Conservation (phyloP, 2,329 filamentous ascomycete genomes). For the Spiromastix sp. region DNA sequence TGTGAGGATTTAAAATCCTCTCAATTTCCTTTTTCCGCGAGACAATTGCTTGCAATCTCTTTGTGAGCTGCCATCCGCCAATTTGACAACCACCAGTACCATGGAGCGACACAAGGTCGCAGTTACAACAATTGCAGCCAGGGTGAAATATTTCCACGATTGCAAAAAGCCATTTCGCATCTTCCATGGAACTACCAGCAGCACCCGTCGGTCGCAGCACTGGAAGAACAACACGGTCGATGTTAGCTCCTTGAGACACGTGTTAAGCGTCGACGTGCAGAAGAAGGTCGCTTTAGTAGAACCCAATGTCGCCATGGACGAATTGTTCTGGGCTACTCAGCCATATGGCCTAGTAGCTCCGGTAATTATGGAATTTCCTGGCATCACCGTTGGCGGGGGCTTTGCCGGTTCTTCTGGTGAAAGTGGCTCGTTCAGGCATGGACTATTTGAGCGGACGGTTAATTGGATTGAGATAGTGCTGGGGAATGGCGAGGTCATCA, state of each 20-base stretch:
- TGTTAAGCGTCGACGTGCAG: constrained; percentile 49
- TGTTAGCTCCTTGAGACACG: constrained; percentile 30
- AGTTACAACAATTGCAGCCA: constrained; percentile 36
- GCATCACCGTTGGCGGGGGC: constrained; percentile 58
- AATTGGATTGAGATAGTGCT: constrained; percentile 54
- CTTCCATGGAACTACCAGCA: constrained; percentile 68
- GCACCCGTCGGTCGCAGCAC: constrained; percentile 51
- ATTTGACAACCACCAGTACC: no score
- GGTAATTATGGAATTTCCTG: constrained; percentile 62
- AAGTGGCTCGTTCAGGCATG: constrained; percentile 55
- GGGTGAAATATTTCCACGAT: constrained; percentile 38
- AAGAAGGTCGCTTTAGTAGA: constrained; percentile 53
- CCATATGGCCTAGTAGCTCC: constrained; percentile 47
- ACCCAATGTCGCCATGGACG: constrained; percentile 60
- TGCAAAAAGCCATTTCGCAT: constrained; percentile 56
- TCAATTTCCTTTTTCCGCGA: no score
- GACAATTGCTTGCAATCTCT: no score
- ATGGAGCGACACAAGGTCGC: constrained; percentile 28
- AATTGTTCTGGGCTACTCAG: constrained; percentile 48
- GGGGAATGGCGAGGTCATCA: constrained; percentile 45
- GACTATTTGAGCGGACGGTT: constrained; percentile 56
- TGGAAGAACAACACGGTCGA: constrained; percentile 16
- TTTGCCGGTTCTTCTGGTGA: constrained; percentile 59
- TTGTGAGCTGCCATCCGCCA: no score
- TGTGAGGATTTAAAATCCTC: no score